phyloP scores from a whole-genome alignment of 2,329 filamentous ascomycete genomes.

The Aotearoamyces nothofagi region DNA sequence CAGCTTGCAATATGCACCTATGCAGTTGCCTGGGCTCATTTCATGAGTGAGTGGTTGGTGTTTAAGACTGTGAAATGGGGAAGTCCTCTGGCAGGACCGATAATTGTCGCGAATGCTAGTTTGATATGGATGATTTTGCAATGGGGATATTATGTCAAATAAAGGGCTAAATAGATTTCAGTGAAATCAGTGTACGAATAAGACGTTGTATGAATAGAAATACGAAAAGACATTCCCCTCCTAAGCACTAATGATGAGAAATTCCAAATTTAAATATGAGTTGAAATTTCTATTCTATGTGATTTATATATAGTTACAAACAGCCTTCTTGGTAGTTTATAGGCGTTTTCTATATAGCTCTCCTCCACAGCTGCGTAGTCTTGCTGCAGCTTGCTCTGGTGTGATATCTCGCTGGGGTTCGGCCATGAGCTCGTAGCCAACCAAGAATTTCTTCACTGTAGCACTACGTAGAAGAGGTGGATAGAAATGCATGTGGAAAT shows the following conservation, averaged over 20 bases:
- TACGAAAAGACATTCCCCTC: too few species aligned
- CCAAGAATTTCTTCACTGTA: constrained; percentile 89
- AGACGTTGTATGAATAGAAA: too few species aligned
- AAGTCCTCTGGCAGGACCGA: constrained; percentile 37
- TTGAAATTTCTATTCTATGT: too few species aligned
- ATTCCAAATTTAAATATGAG: too few species aligned
- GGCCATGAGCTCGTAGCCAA: constrained; percentile 91
- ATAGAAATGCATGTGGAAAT: constrained; percentile 97
- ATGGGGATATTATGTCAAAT: constrained; percentile 51
- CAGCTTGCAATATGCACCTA: constrained; percentile 50
- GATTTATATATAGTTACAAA: too few species aligned
- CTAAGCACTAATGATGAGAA: too few species aligned
- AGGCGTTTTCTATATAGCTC: constrained; percentile 61
- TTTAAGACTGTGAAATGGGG: constrained; percentile 61
- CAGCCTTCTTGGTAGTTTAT: background rate
- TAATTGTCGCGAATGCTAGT: constrained; percentile 31
- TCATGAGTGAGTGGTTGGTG: constrained; percentile 60
- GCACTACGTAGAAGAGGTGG: constrained; percentile 84
- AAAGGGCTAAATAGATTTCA: too few species aligned
- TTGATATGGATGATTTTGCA: constrained; percentile 50
- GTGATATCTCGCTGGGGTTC: constrained; percentile 98
- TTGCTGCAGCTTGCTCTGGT: constrained; percentile 79
- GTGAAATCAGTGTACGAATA: too few species aligned
- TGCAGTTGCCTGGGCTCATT: constrained; percentile 36
- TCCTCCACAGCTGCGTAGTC: constrained; percentile 61